Evolutionary conservation across 1,284 basidiomycete species (phyloP), one percentile per base, ranked within the genome.

Genomic region (Microbotryum silenes-acaulis): DNA sequence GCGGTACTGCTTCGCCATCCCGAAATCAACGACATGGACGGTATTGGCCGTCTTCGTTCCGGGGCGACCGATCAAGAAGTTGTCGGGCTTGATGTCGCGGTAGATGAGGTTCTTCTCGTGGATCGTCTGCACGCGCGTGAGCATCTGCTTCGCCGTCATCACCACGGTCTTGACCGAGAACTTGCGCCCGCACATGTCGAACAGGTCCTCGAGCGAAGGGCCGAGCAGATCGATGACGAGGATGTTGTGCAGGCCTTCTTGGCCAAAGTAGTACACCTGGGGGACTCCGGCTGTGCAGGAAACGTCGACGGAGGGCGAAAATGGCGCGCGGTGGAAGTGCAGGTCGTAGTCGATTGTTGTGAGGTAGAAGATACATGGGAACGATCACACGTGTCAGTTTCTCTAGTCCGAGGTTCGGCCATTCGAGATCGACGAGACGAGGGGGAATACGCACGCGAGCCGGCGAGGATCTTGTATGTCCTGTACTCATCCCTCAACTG

Each of bases 51-150:
- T 83, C 78, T 94, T 94, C 52, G 89, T 93, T 47, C 85, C 86
- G 14, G 91, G 88, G 23, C 91, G 83, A 42, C 92, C 92, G 72
- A 96, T 89, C 69, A 97, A 80, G 76, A 97, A 97, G 78, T 96
- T 96, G 79, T 97, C 92, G 6, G 91, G 91, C 77, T 97, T 97
- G 81, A 97, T 97, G 75, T 97, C 92, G 61, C 92, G 86, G 77
- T 97, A 96, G 73, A 97, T 96, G 72, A 97, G 83, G 77, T 92
- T 93, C 81, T 92, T 92, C 75, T 94, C 91, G 78, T 97, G 92
- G 66, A 97, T 93, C 29, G 89, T 91, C 77, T 96, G 91, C 33
- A 94, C 90, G 64, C 92, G 85, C 52, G 86, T 82, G 61, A 94
- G 78, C 92, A 96, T 96, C 77, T 96, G 91, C 73, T 90, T 87